A percentile compares a stretch with the other conserved stretches of the same genome.
Evolutionary conservation across 2,329 filamentous ascomycete genomes (phyloP).

Genomic region (Penicillium fuscoglaucum): DNA sequence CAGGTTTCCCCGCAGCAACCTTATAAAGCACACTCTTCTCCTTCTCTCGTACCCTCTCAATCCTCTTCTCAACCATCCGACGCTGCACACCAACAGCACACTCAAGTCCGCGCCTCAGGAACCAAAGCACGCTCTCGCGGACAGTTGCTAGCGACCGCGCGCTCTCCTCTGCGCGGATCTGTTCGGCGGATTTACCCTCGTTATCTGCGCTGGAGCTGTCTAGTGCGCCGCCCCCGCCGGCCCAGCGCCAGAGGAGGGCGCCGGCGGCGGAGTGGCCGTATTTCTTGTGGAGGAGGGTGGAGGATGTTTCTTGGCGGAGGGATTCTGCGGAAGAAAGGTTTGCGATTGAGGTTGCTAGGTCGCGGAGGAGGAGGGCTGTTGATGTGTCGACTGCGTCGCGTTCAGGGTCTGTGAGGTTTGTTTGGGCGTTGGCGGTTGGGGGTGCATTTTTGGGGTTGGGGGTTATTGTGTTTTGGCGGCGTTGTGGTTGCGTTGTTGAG

Average conservation of each 20-base stretch:
- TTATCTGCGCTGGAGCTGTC: slow-evolving; percentile 43
- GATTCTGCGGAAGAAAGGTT: slow-evolving; percentile 79
- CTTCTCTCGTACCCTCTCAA: slow-evolving; percentile 84
- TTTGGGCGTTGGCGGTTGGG: slow-evolving; percentile 45
- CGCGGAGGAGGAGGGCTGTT: slow-evolving; percentile 79
- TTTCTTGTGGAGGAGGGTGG: slow-evolving; percentile 70
- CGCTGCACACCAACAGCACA: slow-evolving; percentile 76
- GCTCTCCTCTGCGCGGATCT: slow-evolving; percentile 69
- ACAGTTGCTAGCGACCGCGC: slow-evolving; percentile 68
- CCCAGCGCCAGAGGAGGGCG: slow-evolving; percentile 56
- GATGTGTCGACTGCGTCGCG: slow-evolving; percentile 85
- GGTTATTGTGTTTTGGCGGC: slow-evolving; percentile 31
- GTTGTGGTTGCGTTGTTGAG: slow-evolving; percentile 66
- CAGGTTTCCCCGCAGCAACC: slow-evolving; percentile 33
- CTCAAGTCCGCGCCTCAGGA: slow-evolving; percentile 72
- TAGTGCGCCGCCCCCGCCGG: slow-evolving; percentile 50
- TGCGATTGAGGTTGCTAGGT: slow-evolving; percentile 78
- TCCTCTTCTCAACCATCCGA: slow-evolving; percentile 86
- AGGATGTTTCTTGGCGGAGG: slow-evolving; percentile 73
- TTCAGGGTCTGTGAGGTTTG: slow-evolving; percentile 71
- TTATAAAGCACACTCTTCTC: slow-evolving; percentile 82
- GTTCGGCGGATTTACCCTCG: slow-evolving; percentile 61
- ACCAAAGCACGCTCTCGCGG: slow-evolving; percentile 81
- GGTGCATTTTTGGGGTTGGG: slow-evolving; percentile 29
- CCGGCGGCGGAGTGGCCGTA: slow-evolving; percentile 56